Conservation (phyloP, 345 rosid species). For the Euphorbia peplus region DNA sequence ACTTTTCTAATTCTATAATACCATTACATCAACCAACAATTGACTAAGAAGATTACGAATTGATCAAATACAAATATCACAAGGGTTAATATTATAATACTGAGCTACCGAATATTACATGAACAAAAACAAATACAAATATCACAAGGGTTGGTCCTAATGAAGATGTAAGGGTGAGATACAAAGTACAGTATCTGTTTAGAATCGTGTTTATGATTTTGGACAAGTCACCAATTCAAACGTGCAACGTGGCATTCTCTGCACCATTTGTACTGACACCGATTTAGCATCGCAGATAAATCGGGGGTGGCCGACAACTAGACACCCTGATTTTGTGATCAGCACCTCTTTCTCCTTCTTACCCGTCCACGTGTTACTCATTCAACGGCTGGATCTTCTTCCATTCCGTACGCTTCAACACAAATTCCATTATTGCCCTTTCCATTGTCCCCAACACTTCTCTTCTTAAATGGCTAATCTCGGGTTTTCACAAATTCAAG, state of each 20-base stretch:
- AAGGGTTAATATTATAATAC: too few species aligned
- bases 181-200: not conserved
- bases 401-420: slow-evolving; percentile 13
- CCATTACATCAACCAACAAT: too few species aligned
- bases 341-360: slow-evolving; percentile 22
- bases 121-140: too few species aligned
- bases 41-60: too few species aligned
- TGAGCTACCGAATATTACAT: too few species aligned
- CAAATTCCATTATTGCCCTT: not conserved
- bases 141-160: too few species aligned
- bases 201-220: not conserved
- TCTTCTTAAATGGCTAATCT: not conserved
- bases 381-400: slow-evolving; percentile 28
- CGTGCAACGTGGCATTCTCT: slow-evolving; percentile 36
- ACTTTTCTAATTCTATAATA: too few species aligned
- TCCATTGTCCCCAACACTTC: not conserved
- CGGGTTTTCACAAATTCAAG: not conserved
- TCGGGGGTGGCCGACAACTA: slow-evolving; percentile 78
- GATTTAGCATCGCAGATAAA: slow-evolving; percentile 40
- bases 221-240: slow-evolving; percentile 28
- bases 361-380: slow-evolving; percentile 45
- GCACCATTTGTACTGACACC: slow-evolving; percentile 36
- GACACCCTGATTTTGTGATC: slow-evolving; percentile 59
- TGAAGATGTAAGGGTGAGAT: not conserved
- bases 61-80: too few species aligned